These are phyloP conservation scores for Beauveria caledonica DNA, from an alignment of 2,329 filamentous ascomycete genomes.

Conservation along the genomic window DNA sequence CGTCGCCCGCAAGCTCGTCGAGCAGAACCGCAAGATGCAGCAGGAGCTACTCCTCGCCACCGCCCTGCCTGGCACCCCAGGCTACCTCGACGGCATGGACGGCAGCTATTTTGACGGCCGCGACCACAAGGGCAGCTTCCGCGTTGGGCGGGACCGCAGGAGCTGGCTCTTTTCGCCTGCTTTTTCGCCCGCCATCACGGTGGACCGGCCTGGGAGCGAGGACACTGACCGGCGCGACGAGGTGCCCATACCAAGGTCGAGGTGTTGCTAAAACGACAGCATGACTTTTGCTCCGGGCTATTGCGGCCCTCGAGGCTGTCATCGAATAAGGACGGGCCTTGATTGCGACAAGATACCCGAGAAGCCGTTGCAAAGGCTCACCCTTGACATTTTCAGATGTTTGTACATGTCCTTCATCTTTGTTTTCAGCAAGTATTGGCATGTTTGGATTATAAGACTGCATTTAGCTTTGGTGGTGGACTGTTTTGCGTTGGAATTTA, in stretches of 20 bases:
- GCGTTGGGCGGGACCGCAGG: conserved; percentile 47
- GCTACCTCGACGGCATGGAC: conserved; percentile 35
- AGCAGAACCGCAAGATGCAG: conserved; percentile 56
- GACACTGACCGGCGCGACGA: conserved; percentile 14
- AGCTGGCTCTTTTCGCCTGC: conserved; percentile 51
- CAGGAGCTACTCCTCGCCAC: conserved; percentile 49
- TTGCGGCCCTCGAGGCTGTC: too few species aligned
- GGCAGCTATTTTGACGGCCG: conserved; percentile 44
- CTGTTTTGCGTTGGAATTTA: background rate
- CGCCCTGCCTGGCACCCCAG: conserved; percentile 41
- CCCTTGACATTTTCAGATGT: background rate
- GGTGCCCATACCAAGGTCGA: conserved; percentile 16
- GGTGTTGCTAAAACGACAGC: conserved; percentile 18
- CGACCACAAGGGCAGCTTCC: conserved; percentile 42
- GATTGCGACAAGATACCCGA: background rate
- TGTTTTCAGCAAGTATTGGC: background rate
- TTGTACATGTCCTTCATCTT: background rate
- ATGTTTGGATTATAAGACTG: background rate
- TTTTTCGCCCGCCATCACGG: conserved; percentile 43
- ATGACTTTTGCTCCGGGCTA: background rate
- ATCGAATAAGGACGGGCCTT: too few species aligned
- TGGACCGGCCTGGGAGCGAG: conserved; percentile 33
- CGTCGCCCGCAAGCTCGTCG: conserved; percentile 53
- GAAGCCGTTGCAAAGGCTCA: background rate
- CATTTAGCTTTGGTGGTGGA: background rate